phyloP scores from a whole-genome alignment of 495 filamentous ascomycete genomes.

The Pseudevernia furfuracea region DNA sequence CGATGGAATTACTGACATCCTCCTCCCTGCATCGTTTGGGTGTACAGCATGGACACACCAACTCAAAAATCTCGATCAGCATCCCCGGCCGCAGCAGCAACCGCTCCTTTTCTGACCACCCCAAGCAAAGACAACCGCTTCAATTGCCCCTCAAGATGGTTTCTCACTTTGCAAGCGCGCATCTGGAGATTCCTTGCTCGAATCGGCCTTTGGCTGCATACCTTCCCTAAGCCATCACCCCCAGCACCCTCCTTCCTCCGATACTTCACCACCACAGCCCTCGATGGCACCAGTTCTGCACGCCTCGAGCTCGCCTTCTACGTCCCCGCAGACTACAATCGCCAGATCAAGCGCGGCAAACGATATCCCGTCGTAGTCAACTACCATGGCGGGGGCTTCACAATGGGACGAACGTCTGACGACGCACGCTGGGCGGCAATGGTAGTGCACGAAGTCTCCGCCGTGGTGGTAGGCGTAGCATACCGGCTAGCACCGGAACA shows the following conservation, averaged over 20 bases:
- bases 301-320: conserved; percentile 77
- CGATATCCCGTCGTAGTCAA: conserved; percentile 58
- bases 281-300: no score
- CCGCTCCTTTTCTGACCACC: no score
- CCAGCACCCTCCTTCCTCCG: conserved; percentile 59
- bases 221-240: conserved; percentile 56
- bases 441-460: conserved; percentile 47
- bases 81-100: no score
- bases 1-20: no score
- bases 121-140: no score
- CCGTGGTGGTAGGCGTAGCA: conserved; percentile 61
- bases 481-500: conserved; percentile 73
- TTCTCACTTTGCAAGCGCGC: conserved; percentile 51
- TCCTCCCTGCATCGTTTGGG: no score
- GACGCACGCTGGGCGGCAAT: conserved; percentile 61
- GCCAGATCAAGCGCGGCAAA: conserved; percentile 34
- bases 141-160: no score
- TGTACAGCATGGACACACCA: no score
- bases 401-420: conserved; percentile 60
- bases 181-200: conserved; percentile 74
- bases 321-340: conserved; percentile 55
- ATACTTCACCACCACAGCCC: conserved; percentile 50
- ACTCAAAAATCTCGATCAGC: no score
- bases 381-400: conserved; percentile 75
- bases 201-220: conserved; percentile 72